A percentile compares a stretch with the other conserved stretches of the same genome.
These are phyloP conservation scores for Amaranthus palmeri DNA, from an alignment of 148 eudicot genomes.

Conservation along the genomic window DNA sequence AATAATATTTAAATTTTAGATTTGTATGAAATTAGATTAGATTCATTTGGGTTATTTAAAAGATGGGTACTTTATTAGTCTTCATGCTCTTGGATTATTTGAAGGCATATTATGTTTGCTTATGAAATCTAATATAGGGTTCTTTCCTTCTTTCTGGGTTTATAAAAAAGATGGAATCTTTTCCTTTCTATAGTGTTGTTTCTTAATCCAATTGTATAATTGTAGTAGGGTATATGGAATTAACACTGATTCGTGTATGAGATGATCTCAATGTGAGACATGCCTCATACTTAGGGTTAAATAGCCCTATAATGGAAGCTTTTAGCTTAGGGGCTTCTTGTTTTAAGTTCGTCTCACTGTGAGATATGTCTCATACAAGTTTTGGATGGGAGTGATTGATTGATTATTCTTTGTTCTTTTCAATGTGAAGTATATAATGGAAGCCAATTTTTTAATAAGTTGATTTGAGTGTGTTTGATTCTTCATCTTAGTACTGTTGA, in stretches of 20 bases:
- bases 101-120: neutral
- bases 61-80: neutral
- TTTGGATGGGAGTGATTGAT: too few species aligned
- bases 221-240: too few species aligned
- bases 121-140: neutral
- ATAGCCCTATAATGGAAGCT: too few species aligned
- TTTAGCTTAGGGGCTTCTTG: too few species aligned
- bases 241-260: too few species aligned
- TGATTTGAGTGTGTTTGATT: neutral
- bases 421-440: neutral
- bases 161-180: neutral
- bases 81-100: neutral
- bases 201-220: too few species aligned
- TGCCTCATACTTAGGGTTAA: too few species aligned
- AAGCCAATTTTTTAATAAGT: neutral
- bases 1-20: constrained; percentile 14
- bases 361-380: too few species aligned
- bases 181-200: too few species aligned
- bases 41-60: neutral
- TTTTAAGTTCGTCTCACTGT: too few species aligned
- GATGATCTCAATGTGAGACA: too few species aligned
- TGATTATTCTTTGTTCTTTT: too few species aligned
- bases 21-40: neutral
- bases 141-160: neutral
- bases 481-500: neutral